Evolutionary conservation across 164 flowering plant species (phyloP).

Genomic region (Chimonanthus praecox): DNA sequence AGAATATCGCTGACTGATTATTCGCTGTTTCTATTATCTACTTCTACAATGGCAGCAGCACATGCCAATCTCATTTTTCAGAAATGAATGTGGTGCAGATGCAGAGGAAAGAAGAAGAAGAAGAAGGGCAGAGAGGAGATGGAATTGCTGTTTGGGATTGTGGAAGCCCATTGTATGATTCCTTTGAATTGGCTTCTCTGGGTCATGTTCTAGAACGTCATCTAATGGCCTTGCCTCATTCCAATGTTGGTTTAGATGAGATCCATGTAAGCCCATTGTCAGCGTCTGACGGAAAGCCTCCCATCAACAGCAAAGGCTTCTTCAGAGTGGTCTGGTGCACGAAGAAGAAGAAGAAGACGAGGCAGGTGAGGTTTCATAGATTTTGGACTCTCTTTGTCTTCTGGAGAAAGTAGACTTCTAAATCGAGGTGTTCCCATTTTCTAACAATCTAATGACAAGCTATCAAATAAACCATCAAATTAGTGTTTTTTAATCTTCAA

Average conservation of each 20-base stretch:
- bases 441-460: no score
- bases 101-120: slow-evolving; percentile 7
- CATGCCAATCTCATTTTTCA: no score
- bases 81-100: background rate
- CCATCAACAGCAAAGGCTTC: background rate
- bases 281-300: background rate
- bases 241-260: background rate
- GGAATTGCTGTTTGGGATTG: background rate
- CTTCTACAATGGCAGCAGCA: no score
- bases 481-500: no score
- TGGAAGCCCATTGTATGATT: slow-evolving; percentile 8
- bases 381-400: background rate
- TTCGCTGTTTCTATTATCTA: no score
- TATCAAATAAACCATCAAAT: no score
- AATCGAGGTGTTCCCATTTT: background rate
- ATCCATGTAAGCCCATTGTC: background rate
- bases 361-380: background rate
- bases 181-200: slow-evolving; percentile 6
- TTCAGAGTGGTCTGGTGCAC: background rate
- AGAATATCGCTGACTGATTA: no score
- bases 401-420: background rate
- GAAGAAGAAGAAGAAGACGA: background rate
- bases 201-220: slow-evolving; percentile 1
- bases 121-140: background rate
- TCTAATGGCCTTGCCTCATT: background rate